phyloP scores from a whole-genome alignment of 2,329 filamentous ascomycete genomes.

The Chaetothyriales sp. region DNA sequence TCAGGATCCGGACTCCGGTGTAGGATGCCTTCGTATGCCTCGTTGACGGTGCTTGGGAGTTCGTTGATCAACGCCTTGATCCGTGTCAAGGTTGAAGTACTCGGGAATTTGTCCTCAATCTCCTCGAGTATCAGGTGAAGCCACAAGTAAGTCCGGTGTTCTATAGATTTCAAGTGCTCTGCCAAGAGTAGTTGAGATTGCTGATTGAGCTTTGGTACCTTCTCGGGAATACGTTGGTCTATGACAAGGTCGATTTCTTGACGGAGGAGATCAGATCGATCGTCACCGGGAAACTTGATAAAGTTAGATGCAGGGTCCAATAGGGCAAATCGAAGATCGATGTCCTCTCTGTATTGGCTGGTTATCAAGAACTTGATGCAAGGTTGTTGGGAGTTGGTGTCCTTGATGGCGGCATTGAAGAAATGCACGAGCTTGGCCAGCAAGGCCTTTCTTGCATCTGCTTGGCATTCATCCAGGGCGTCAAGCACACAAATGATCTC shows the following conservation, averaged over 20 bases:
- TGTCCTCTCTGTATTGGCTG: not conserved
- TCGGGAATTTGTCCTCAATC: slow-evolving; percentile 4
- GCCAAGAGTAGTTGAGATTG: not conserved
- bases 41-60: slow-evolving; percentile 10
- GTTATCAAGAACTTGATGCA: not conserved
- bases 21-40: slow-evolving; percentile 16
- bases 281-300: slow-evolving; percentile 12
- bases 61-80: slow-evolving; percentile 4
- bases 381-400: not conserved
- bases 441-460: not conserved
- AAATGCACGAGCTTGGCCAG: not conserved
- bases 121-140: slow-evolving; percentile 12
- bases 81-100: slow-evolving; percentile 4
- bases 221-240: slow-evolving; percentile 7
- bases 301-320: not conserved
- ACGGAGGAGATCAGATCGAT: slow-evolving; percentile 11
- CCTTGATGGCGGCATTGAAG: not conserved
- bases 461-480: slow-evolving; percentile 1
- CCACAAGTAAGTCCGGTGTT: slow-evolving; percentile 22
- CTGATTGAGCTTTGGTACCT: not conserved
- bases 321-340: not conserved
- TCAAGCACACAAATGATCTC: slow-evolving; percentile 12
- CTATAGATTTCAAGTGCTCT: slow-evolving; percentile 4
- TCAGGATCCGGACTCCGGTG: not conserved
- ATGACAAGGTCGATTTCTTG: slow-evolving; percentile 18